These are phyloP conservation scores for Xylaria scruposa DNA, from an alignment of 495 filamentous ascomycete species.

Conservation along the genomic window DNA sequence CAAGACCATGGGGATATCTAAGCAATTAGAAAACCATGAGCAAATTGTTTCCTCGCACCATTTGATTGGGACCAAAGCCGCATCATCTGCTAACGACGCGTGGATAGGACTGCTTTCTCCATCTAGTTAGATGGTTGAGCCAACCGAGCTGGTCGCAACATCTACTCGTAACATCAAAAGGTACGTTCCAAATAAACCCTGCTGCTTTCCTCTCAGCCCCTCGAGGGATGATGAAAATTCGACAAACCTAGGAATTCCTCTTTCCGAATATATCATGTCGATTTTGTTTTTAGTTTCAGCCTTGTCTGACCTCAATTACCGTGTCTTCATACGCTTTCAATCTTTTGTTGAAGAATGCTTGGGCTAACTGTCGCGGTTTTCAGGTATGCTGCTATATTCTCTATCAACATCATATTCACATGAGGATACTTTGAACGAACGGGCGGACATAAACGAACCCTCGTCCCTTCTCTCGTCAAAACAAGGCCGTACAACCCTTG, in stretches of 20 bases:
- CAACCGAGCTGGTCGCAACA: background rate
- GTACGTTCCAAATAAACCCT: conserved; percentile 24
- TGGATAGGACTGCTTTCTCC: conserved; percentile 8
- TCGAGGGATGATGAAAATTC: conserved; percentile 82
- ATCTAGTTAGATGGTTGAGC: background rate
- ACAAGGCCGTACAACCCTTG: conserved; percentile 88
- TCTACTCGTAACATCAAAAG: conserved; percentile 27
- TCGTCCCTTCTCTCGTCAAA: conserved; percentile 65
- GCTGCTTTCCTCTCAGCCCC: conserved; percentile 1
- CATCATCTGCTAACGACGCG: conserved; percentile 10
- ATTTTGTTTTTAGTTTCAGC: conserved; percentile 96
- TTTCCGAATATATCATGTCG: conserved; percentile 89
- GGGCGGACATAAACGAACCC: conserved; percentile 94
- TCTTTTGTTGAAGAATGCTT: background rate
- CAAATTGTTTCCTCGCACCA: conserved; percentile 36
- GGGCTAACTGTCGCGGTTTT: conserved; percentile 49
- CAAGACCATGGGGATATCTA: conserved; percentile 68
- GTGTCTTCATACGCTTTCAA: conserved; percentile 39
- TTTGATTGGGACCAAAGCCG: background rate
- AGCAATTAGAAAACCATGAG: conserved; percentile 73
- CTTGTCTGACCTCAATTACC: conserved; percentile 80
- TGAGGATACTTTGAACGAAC: conserved; percentile 97
- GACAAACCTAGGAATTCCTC: conserved; percentile 93
- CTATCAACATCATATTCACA: conserved; percentile 48
- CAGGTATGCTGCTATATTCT: conserved; percentile 59